A percentile compares a stretch with the other conserved stretches of the same genome.
phyloP scores from a whole-genome alignment of 2,329 filamentous ascomycete species.

The Pseudocercospora cruenta region DNA sequence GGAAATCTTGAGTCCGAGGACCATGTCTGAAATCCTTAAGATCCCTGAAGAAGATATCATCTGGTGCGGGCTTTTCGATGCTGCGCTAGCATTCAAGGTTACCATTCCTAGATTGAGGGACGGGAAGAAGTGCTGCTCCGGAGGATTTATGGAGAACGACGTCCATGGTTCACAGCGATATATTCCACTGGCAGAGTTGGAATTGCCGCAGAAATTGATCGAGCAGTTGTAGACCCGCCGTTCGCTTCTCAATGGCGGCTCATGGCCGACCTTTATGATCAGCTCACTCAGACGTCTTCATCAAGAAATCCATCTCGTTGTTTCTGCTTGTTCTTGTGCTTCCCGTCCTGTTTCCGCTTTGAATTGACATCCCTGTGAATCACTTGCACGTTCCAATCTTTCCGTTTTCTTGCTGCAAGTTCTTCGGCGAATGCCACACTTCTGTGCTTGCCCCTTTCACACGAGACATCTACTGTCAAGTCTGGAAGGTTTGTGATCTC shows the following conservation, averaged over 20 bases:
- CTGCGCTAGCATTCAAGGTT: constrained; percentile 52
- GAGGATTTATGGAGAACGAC: constrained; percentile 8
- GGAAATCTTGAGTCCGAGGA: constrained; percentile 38
- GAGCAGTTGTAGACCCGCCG: background rate
- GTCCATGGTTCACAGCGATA: constrained; percentile 10
- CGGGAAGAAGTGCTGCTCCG: constrained; percentile 1
- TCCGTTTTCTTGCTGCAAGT: background rate
- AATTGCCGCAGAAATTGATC: background rate
- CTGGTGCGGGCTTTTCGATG: constrained; percentile 11
- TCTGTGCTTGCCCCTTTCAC: background rate
- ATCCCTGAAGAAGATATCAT: constrained; percentile 29
- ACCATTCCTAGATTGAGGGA: constrained; percentile 39
- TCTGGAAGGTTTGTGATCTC: background rate
- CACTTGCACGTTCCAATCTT: background rate
- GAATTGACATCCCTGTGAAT: background rate
- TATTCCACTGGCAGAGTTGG: background rate
- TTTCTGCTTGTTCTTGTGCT: background rate
- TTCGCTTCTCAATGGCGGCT: background rate
- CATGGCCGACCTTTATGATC: background rate
- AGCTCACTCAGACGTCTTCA: background rate
- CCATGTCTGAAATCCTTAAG: constrained; percentile 36
- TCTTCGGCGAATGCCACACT: background rate
- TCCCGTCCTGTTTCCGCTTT: background rate
- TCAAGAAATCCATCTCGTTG: background rate
- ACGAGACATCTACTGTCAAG: background rate